These are phyloP conservation scores for Fusarium neocosmosporiellum DNA, from an alignment of 2,329 filamentous ascomycete species.

Conservation along the genomic window DNA sequence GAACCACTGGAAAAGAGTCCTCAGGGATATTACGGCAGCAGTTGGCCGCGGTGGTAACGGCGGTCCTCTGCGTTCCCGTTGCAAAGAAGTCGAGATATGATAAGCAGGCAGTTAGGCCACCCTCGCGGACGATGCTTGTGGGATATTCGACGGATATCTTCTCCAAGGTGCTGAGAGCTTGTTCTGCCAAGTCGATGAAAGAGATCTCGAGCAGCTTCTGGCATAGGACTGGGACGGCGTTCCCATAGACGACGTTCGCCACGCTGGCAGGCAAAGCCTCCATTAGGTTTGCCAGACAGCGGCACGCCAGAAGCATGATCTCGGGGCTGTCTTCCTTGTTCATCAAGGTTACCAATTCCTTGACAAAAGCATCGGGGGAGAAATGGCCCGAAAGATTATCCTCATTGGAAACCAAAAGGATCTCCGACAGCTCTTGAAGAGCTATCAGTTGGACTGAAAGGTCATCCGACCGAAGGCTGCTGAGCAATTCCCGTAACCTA, in stretches of 20 bases:
- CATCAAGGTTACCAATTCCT: constrained; percentile 93
- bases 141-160: constrained; percentile 98
- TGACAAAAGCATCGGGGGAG: constrained; percentile 92
- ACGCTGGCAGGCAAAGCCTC: constrained; percentile 93
- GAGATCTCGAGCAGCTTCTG: constrained; percentile 95
- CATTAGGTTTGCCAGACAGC: constrained; percentile 97
- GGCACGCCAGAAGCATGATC: constrained; percentile 95
- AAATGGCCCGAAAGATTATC: constrained; percentile 97
- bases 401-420: constrained; percentile 93
- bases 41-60: constrained; percentile 96
- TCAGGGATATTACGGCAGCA: constrained; percentile 97
- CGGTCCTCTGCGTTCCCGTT: constrained; percentile 95
- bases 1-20: constrained; percentile 90
- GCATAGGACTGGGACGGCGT: constrained; percentile 92
- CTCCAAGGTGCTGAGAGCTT: constrained; percentile 94
- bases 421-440: constrained; percentile 91
- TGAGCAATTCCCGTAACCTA: constrained; percentile 81
- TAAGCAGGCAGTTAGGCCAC: constrained; percentile 93
- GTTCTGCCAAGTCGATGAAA: constrained; percentile 97
- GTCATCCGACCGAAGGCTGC: constrained; percentile 82
- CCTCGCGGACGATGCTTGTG: constrained; percentile 93
- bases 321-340: constrained; percentile 95
- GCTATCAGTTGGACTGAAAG: constrained; percentile 93
- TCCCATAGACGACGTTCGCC: constrained; percentile 96
- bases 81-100: constrained; percentile 98